Conservation (phyloP, 2,329 filamentous ascomycete genomes). For the Anthostomella pinea region DNA sequence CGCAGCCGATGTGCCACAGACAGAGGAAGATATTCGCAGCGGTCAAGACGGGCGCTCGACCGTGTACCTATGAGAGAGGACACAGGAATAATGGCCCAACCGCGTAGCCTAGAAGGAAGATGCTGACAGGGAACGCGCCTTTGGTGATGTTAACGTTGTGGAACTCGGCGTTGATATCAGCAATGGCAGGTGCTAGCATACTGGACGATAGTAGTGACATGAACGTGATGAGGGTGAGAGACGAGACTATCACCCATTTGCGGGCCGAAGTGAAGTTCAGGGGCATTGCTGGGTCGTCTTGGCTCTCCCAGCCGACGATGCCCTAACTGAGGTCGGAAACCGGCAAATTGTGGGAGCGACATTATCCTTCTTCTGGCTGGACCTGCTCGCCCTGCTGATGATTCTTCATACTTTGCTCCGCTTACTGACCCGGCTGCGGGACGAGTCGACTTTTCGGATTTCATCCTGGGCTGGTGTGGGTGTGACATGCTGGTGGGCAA, state of each 20-base stretch:
- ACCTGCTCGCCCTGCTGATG: constrained; percentile 25
- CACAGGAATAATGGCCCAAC: constrained; percentile 57
- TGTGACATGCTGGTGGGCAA: not conserved
- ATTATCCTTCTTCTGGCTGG: constrained; percentile 26
- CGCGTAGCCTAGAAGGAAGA: constrained; percentile 59
- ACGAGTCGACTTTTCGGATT: constrained; percentile 12
- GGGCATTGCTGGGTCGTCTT: constrained; percentile 56
- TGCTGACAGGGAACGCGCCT: constrained; percentile 55
- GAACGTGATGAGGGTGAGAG: constrained; percentile 60
- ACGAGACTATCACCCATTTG: constrained; percentile 57
- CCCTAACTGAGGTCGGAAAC: constrained; percentile 48
- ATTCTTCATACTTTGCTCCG: constrained; percentile 21
- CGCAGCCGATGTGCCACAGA: constrained; percentile 62
- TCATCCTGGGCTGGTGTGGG: constrained; percentile 9
- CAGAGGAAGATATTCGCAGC: constrained; percentile 59
- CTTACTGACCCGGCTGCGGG: constrained; percentile 10
- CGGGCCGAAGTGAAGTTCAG: constrained; percentile 53
- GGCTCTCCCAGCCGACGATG: constrained; percentile 59
- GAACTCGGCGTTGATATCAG: constrained; percentile 44
- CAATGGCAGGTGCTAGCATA: constrained; percentile 52
- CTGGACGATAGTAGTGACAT: constrained; percentile 65
- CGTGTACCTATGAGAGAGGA: constrained; percentile 63
- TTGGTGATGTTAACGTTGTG: constrained; percentile 39
- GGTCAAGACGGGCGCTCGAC: constrained; percentile 55
- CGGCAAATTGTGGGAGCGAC: constrained; percentile 39